A percentile compares a stretch with the other conserved stretches of the same genome.
Evolutionary conservation across 345 rosid species (phyloP).

Genomic region (Streptanthus diversifolius): DNA sequence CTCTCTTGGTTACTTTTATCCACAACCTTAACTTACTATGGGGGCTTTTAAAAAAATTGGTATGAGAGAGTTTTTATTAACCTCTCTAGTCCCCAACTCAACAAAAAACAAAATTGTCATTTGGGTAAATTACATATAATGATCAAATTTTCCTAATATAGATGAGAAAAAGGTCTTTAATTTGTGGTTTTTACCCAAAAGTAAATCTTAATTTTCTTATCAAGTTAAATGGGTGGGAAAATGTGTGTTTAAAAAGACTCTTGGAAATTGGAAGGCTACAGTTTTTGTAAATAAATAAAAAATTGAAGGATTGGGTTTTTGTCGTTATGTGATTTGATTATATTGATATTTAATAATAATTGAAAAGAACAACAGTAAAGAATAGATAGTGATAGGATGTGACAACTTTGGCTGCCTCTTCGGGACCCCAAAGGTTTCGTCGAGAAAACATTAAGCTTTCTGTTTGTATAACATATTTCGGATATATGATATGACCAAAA

Average conservation of each 20-base stretch:
- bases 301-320: background rate
- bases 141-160: background rate
- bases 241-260: background rate
- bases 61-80: background rate
- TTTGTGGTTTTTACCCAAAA: background rate
- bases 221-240: background rate
- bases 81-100: background rate
- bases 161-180: background rate
- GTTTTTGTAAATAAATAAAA: background rate
- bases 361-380: slow-evolving; percentile 18
- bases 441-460: background rate
- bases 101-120: background rate
- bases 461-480: slow-evolving; percentile 9
- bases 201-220: background rate
- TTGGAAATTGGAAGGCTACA: slow-evolving; percentile 14
- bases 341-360: background rate
- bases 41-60: background rate
- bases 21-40: slow-evolving; percentile 22
- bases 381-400: slow-evolving; percentile 27
- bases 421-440: slow-evolving; percentile 17
- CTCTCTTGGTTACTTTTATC: slow-evolving; percentile 25
- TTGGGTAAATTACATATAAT: background rate
- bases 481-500: slow-evolving; percentile 16
- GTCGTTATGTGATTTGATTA: background rate
- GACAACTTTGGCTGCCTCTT: slow-evolving; percentile 37